These are phyloP conservation scores for Carex arenaria DNA, from an alignment of 202 grass and related monocot genomes.

Conservation along the genomic window DNA sequence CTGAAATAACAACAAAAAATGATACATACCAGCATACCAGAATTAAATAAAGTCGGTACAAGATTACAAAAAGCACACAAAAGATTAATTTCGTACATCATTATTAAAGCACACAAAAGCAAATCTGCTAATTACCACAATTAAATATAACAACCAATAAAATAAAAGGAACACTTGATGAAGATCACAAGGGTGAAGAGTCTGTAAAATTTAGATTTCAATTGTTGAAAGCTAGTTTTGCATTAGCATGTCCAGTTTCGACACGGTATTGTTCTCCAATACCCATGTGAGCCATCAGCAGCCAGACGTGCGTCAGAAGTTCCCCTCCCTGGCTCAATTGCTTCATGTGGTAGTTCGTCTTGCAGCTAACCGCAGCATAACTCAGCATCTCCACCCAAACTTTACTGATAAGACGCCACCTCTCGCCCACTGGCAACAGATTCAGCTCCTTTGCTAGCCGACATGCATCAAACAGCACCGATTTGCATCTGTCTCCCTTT, in stretches of 20 bases:
- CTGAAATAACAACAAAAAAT: no score
- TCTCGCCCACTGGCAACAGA: not conserved
- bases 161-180: no score
- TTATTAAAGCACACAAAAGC: no score
- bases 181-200: no score
- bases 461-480: not conserved
- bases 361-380: not conserved
- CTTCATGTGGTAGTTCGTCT: not conserved
- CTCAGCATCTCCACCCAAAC: constrained; percentile 20
- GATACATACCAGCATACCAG: no score
- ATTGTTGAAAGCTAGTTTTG: not conserved
- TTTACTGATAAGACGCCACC: not conserved
- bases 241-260: constrained; percentile 27
- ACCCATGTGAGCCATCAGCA: constrained; percentile 11
- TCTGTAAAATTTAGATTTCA: not conserved
- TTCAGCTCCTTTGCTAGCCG: not conserved
- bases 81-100: no score
- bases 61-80: no score
- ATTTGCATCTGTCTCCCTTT: constrained; percentile 15
- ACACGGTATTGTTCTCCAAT: constrained; percentile 46
- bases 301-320: constrained; percentile 19
- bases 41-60: no score
- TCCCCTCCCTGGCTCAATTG: constrained; percentile 16
- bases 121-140: no score
- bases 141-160: no score